These are phyloP conservation scores for Micromonas pusilla DNA, from an alignment of 139 green algal genomes.

Conservation along the genomic window DNA sequence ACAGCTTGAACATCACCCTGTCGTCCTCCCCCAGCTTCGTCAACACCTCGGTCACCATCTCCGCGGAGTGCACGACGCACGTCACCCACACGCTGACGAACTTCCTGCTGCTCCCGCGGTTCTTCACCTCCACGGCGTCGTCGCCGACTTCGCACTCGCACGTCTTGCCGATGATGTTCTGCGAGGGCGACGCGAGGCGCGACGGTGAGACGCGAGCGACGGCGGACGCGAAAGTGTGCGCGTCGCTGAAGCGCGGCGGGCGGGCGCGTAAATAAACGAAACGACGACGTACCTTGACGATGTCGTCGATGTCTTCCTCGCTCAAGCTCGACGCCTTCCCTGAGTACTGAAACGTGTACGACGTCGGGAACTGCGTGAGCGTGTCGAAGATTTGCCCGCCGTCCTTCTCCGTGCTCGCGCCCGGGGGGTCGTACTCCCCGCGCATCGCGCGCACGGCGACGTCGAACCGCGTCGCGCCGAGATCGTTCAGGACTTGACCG, in stretches of 20 bases:
- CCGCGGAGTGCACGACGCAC: background rate
- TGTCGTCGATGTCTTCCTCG: too few relatives aligned
- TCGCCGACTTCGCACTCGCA: background rate
- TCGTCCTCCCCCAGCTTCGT: background rate
- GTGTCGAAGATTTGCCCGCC: slow-evolving; percentile 45
- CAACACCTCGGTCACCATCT: background rate
- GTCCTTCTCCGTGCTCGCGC: slow-evolving; percentile 45
- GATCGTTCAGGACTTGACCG: slow-evolving; percentile 55
- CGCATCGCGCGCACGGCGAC: slow-evolving; percentile 45
- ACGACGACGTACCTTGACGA: too few relatives aligned
- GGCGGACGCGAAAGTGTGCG: too few relatives aligned
- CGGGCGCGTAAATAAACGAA: too few relatives aligned
- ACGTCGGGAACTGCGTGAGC: slow-evolving; percentile 46
- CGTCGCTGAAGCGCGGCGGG: too few relatives aligned
- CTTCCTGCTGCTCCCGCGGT: background rate
- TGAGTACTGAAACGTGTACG: slow-evolving; percentile 51
- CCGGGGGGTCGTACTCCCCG: slow-evolving; percentile 51
- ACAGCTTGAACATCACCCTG: background rate
- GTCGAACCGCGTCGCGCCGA: slow-evolving; percentile 59
- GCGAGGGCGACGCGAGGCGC: too few relatives aligned
- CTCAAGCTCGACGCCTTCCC: background rate
- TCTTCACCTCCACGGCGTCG: background rate
- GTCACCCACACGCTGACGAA: background rate
- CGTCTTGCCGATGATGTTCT: background rate
- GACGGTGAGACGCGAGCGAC: too few relatives aligned